A percentile compares a stretch with the other conserved stretches of the same genome.
Conservation (phyloP, 23 red algal genomes). For the Agarophyton chilense region DNA sequence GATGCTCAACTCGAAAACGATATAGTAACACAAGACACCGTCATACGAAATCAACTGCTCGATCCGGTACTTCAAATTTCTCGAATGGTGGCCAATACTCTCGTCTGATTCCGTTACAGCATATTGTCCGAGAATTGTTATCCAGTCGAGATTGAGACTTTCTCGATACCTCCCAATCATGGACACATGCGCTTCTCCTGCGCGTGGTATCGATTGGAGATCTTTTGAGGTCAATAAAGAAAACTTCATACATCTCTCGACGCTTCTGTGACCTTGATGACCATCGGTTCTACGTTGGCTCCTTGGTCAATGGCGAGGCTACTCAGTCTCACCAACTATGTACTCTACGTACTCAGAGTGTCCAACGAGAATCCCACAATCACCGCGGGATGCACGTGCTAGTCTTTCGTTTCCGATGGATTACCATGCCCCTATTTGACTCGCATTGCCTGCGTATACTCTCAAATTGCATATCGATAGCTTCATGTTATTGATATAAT, state of each 20-base stretch:
- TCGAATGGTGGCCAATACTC: background rate
- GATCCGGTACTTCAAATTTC: background rate
- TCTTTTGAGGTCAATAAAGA: background rate
- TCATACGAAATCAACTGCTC: background rate
- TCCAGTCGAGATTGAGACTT: background rate
- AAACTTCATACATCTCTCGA: background rate
- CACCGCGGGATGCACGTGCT: background rate
- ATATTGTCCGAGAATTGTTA: background rate
- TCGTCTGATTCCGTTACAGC: background rate
- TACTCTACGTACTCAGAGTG: background rate
- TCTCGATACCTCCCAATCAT: background rate
- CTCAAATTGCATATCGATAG: background rate
- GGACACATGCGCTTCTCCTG: background rate
- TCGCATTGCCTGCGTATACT: background rate
- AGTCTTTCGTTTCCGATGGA: background rate
- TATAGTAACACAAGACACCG: background rate
- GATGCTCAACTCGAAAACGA: background rate
- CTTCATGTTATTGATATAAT: background rate
- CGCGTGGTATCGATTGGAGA: background rate
- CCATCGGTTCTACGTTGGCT: background rate
- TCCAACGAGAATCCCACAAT: background rate
- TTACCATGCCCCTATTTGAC: background rate
- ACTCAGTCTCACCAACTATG: background rate
- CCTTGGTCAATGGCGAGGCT: background rate
- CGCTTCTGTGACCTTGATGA: background rate